phyloP scores from a whole-genome alignment of 257 asterid species.

The Verbena officinalis region DNA sequence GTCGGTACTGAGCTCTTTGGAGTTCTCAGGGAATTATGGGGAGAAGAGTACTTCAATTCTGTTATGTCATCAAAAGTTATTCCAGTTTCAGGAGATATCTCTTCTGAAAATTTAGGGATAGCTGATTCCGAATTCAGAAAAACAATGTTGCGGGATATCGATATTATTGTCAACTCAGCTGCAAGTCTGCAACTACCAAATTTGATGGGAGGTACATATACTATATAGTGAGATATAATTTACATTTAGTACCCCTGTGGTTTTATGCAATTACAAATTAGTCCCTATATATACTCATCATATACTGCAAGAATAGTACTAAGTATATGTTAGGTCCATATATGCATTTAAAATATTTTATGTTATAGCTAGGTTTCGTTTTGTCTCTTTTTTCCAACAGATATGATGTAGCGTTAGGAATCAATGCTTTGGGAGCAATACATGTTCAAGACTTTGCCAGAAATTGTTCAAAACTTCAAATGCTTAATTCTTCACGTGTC shows the following conservation, averaged over 20 bases:
- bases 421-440: constrained; percentile 48
- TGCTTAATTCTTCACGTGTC: constrained; percentile 62
- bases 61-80: constrained; percentile 28
- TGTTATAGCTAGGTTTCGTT: too few species aligned
- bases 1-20: constrained; percentile 38
- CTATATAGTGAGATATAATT: too few species aligned
- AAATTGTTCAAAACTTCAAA: constrained; percentile 45
- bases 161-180: constrained; percentile 61
- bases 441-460: constrained; percentile 46
- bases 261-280: too few species aligned
- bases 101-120: constrained; percentile 40
- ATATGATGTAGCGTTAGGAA: constrained; percentile 56
- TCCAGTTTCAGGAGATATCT: constrained; percentile 43
- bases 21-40: constrained; percentile 40
- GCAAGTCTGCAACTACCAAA: constrained; percentile 68
- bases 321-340: too few species aligned
- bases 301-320: too few species aligned
- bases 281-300: too few species aligned
- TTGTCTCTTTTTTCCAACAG: constrained; percentile 25
- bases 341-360: too few species aligned
- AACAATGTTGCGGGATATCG: constrained; percentile 42
- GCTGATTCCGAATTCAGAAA: constrained; percentile 24
- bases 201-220: constrained; percentile 41
- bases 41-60: constrained; percentile 19
- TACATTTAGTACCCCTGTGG: too few species aligned